Conservation (phyloP, 2,329 filamentous ascomycete species). For the Neophaeococcomyces mojaviensis region DNA sequence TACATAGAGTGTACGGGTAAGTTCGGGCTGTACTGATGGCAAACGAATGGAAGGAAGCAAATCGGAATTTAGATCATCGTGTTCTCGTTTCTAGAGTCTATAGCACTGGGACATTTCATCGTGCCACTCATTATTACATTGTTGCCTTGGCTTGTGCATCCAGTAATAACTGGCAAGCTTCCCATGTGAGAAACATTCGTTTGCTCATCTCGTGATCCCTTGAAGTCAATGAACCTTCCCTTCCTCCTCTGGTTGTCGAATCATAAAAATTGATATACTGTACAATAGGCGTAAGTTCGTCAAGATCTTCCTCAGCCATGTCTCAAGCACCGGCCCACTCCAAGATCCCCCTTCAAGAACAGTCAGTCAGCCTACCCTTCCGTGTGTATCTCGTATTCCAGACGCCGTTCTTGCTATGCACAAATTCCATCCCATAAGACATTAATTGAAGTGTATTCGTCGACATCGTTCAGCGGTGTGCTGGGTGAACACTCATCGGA, state of each 20-base stretch:
- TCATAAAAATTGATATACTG: conserved; percentile 3
- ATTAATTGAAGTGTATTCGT: conserved; percentile 5
- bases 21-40: too few species aligned
- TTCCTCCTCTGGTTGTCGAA: not conserved
- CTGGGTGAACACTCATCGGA: conserved; percentile 10
- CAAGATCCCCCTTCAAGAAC: not conserved
- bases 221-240: not conserved
- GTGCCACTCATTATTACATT: conserved; percentile 6
- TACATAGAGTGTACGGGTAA: too few species aligned
- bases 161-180: conserved; percentile 4
- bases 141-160: not conserved
- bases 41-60: too few species aligned
- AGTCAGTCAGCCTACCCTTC: not conserved
- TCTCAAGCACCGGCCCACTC: not conserved
- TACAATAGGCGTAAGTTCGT: conserved; percentile 8
- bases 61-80: not conserved
- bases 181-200: not conserved
- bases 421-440: conserved; percentile 3
- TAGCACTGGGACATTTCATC: conserved; percentile 2
- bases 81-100: not conserved
- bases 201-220: not conserved
- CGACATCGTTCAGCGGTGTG: conserved; percentile 5
- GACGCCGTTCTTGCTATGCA: conserved; percentile 5
- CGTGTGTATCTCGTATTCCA: not conserved
- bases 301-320: not conserved